Evolutionary conservation across 2,329 filamentous ascomycete genomes (phyloP), one percentile per base, ranked within the genome.

Genomic region (Colletotrichum graminicola): DNA sequence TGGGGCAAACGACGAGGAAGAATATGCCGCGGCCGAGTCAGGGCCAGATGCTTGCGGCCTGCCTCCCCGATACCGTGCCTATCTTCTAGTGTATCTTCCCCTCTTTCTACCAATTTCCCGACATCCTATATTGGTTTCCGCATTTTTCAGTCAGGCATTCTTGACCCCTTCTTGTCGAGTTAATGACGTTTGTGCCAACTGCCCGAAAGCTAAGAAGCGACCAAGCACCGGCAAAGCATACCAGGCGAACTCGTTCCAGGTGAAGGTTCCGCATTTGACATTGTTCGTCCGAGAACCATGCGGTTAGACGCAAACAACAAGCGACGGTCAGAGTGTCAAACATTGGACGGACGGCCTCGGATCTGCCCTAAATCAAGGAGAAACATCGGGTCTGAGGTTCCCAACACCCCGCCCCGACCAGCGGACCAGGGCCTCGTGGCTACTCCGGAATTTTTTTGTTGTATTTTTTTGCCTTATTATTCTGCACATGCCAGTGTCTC

Each of bases 21-120:
- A 61, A 67, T 62, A 67, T 52, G 56, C 56, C 56, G 67, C 62
- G 62, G 56, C 43, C 63, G 63, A 67, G 56, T 57, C 63, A 71
- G 7, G 63, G 63, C 49, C 55, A 60, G 45, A 47, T 47, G 55
- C 16, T 18, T 18, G 23, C 11, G 29, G 49, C n/a, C n/a, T n/a
- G n/a, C n/a, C n/a, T n/a, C n/a, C n/a, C n/a, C 49, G 11, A 16
- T 55, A 55, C 36, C 21, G 52, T 39, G 52, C 52, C n/a, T 29
- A 4, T 29, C 29, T 29, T 29, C 34, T 16, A n/a, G n/a, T n/a
- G n/a, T n/a, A n/a, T 23, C 32, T 36, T 39, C 45, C 45, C 45
- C 43, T 47, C 32, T 43, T 7, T 29, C 14, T 63, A 57, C 60
- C 56, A 63, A 71, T 59, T 57, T 63, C 57, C 43, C 52, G 6